phyloP scores from a whole-genome alignment of 192 early-diverging fungal species.

The Gaertneriomyces semiglobifer region DNA sequence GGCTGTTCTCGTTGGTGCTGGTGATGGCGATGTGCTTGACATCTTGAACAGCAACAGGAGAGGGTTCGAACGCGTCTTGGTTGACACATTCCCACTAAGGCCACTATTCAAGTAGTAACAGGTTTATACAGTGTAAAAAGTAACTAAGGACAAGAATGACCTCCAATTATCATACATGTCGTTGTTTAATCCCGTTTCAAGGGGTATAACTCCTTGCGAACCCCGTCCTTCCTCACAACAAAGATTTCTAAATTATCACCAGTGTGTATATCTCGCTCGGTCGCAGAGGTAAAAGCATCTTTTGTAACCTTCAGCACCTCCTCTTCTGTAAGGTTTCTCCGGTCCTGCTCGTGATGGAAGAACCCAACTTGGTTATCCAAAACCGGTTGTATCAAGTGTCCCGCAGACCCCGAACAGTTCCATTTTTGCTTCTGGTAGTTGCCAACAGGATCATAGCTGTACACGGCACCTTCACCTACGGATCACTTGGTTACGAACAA shows the following conservation, averaged over 20 bases:
- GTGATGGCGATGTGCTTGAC: too few relatives aligned
- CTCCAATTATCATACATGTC: too few relatives aligned
- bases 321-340: slow-evolving; percentile 48
- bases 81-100: too few relatives aligned
- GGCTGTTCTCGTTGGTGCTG: too few relatives aligned
- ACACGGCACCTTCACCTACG: slow-evolving; percentile 82
- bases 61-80: too few relatives aligned
- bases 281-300: slow-evolving; percentile 93
- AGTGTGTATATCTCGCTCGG: slow-evolving; percentile 98
- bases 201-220: slow-evolving; percentile 65
- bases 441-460: slow-evolving; percentile 89
- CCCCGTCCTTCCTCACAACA: slow-evolving; percentile 74
- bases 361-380: slow-evolving; percentile 89
- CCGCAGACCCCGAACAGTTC: slow-evolving; percentile 77
- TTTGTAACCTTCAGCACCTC: slow-evolving; percentile 76
- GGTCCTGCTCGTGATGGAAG: slow-evolving; percentile 53
- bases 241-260: slow-evolving; percentile 94
- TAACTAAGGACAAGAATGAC: too few relatives aligned
- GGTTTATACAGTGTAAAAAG: too few relatives aligned
- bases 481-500: slow-evolving; percentile 7
- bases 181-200: slow-evolving; percentile 84
- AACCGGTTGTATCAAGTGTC: slow-evolving; percentile 93
- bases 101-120: too few relatives aligned
- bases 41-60: too few relatives aligned
- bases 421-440: slow-evolving; percentile 76